Evolutionary conservation across 352 stramenopile species (phyloP), one percentile per base, ranked within the genome.

Genomic region (Globisporangium iwayamae): DNA sequence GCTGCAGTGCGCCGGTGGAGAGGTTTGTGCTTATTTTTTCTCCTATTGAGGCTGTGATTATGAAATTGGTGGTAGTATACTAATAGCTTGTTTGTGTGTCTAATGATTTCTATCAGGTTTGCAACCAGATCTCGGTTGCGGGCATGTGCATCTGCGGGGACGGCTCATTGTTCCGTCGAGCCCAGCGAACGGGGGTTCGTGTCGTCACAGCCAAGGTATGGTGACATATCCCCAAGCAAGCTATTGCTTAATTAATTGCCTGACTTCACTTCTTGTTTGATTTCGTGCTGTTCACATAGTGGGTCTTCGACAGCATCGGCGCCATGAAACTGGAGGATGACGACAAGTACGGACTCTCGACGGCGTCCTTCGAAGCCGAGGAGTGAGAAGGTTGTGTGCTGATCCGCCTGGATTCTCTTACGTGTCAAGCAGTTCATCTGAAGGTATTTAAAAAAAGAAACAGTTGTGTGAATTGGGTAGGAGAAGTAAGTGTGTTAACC

Each of bases 281-380:
- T 4, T 56, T 20, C 10, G 30, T 28, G 25, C 1, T 28, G 25
- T 28, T 28, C 25, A 28, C 25, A 28, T 28, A 28, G 25, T 92
- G 83, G 83, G 71, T 90, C 7, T 92, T 90, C 60, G 83, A 92
- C 65, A 89, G 83, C 68, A 92, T 92, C 59, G 78, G 77, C 0
- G 66, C 68, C 0, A 81, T 92, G 79, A 78, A 81, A 47, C 65
- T 92, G 4, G 68, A 76, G 59, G 79, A 89, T 34, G 72, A 87
- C 22, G 51, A 60, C 0, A 72, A 73, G 13, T 80, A 82, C 55
- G 28, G 46, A 25, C 36, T 62, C 45, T 58, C 62, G 34, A 20
- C 52, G 11, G 9, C 61, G 13, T 62, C 53, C 28, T 20, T 22
- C 34, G 52, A 55, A 18, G 48, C 34, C 3, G 61, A 56, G n/a